phyloP scores from a whole-genome alignment of 140 eudicot species.

The Anethum foeniculum region DNA sequence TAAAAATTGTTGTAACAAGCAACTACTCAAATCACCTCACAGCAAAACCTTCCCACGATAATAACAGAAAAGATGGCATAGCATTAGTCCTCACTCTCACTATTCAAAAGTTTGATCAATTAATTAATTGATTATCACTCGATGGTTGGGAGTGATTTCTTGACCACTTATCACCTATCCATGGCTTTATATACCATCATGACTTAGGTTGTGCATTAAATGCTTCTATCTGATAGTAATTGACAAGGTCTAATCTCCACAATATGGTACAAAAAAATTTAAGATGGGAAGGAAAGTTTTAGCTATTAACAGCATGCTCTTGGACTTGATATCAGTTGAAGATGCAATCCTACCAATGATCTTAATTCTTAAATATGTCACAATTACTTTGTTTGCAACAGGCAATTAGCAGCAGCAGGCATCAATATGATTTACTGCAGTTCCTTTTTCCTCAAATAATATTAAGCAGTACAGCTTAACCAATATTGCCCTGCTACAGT shows the following conservation, averaged over 20 bases:
- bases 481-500: background rate
- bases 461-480: background rate
- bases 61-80: background rate
- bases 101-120: background rate
- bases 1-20: background rate
- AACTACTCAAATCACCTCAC: background rate
- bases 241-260: slow-evolving; percentile 2
- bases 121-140: background rate
- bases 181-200: background rate
- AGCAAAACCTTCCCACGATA: no score
- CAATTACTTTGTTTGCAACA: background rate
- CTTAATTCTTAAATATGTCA: background rate
- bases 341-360: background rate
- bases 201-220: background rate
- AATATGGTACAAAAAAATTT: background rate
- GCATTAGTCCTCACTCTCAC: background rate
- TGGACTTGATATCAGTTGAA: background rate
- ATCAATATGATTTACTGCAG: background rate
- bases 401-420: background rate
- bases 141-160: background rate
- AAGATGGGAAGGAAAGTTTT: background rate
- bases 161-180: background rate
- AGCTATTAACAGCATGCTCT: background rate
- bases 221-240: background rate
- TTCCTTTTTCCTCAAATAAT: background rate